Conservation (phyloP, 2,329 filamentous ascomycete species). For the Aspergillus sp. region DNA sequence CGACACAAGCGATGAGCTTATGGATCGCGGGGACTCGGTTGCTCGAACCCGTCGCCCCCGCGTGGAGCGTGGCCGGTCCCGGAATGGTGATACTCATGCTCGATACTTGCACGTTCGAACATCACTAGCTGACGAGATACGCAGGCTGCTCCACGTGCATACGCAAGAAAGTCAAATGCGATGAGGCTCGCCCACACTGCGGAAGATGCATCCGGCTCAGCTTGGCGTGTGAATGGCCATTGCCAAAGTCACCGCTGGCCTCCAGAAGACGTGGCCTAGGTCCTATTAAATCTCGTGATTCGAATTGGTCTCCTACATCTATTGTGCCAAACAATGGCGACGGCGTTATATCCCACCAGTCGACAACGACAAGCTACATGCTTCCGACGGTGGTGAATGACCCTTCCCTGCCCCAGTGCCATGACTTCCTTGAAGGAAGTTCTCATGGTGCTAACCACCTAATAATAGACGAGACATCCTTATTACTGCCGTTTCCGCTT, state of each 20-base stretch:
- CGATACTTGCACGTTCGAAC: too few species aligned
- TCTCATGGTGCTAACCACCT: background rate
- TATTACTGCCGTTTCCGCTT: background rate
- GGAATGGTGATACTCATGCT: slow-evolving; percentile 6
- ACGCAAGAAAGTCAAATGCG: slow-evolving; percentile 12
- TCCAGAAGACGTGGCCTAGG: slow-evolving; percentile 11
- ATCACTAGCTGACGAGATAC: background rate
- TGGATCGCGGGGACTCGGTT: background rate
- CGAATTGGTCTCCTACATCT: slow-evolving; percentile 3
- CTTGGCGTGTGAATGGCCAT: slow-evolving; percentile 9
- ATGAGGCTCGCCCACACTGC: slow-evolving; percentile 9
- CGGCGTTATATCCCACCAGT: too few species aligned
- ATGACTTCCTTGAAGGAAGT: background rate
- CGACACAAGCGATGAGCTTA: background rate
- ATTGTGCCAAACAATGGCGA: slow-evolving; percentile 1
- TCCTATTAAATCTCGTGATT: slow-evolving; percentile 9
- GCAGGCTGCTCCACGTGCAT: slow-evolving; percentile 12
- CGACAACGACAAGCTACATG: too few species aligned
- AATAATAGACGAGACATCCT: background rate
- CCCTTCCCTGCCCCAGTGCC: too few species aligned
- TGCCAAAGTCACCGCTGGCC: slow-evolving; percentile 5
- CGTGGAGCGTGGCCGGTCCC: slow-evolving; percentile 9
- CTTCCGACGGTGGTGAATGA: too few species aligned
- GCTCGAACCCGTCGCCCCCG: slow-evolving; percentile 4
- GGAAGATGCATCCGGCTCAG: slow-evolving; percentile 8